Evolutionary conservation across 345 rosid species (phyloP), one percentile per base, ranked within the genome.

Genomic region (Pistacia integerrima): DNA sequence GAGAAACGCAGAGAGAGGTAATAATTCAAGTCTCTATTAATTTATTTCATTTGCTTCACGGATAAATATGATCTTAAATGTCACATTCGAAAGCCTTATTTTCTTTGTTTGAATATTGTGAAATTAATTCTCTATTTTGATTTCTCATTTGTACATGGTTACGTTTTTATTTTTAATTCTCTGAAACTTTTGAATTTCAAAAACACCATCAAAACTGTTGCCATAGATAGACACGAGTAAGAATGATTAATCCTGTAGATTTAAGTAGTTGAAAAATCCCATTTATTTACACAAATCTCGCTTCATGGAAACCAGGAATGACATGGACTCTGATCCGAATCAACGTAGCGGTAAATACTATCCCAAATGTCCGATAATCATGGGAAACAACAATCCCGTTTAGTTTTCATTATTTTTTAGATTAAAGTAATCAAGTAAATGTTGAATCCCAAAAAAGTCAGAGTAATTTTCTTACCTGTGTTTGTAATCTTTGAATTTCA

Each of bases 1-100:
- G 97, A 90, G 88, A 96, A 92, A 77, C 98, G 98, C 46, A 96
- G 90, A 76, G 97, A 89, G 80, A 92, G 99, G 98, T 93, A 87
- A 83, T 57, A 13, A 16, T 0, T 57, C 22, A 30, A 30, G 33
- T 30, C 33, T 30, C 33, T 30, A 30, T 0, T 30, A 30, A 22
- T 22, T 30, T 30, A 0, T 30, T 30, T 30, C 33, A 30, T 30
- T 30, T 30, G 33, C 33, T 30, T 0, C 33, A 30, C 1, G 33
- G 2, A 1, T 30, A 30, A 30, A 30, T 30, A 4, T 38, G 41
- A 38, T 38, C 41, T 38, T 38, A 38, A 38, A 38, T 38, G 25
- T 51, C 30, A 11, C 2, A 12, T 67, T 11, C 4, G 16, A 33
- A 0, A 8, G 22, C 16, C 33, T 66, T 66, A 0, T 66, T 28